Evolutionary conservation across 176 grass and related monocot species (phyloP).

Genomic region (Ensete glaucum): DNA sequence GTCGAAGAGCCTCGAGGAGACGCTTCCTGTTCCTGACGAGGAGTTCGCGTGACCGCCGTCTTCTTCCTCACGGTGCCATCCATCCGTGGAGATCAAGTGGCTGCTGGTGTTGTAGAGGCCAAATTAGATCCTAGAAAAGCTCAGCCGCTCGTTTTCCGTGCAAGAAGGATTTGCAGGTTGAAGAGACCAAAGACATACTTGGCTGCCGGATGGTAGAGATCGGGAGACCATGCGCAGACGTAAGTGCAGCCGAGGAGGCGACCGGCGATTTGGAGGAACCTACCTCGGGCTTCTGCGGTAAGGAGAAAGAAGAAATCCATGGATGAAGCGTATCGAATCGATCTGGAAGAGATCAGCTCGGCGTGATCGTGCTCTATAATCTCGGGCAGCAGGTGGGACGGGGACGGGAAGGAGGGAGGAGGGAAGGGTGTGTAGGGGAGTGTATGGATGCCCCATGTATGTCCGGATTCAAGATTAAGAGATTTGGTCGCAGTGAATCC

Average conservation of each 20-base stretch:
- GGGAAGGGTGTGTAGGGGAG: too few species aligned
- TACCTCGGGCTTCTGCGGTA: neutral
- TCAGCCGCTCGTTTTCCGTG: too few species aligned
- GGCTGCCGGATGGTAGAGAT: neutral
- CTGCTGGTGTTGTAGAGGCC: neutral
- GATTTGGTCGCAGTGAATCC: too few species aligned
- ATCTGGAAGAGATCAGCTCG: too few species aligned
- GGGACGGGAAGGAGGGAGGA: too few species aligned
- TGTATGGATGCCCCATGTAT: too few species aligned
- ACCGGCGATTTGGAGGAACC: neutral
- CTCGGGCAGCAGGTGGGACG: too few species aligned
- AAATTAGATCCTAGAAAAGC: too few species aligned
- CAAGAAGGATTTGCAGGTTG: too few species aligned
- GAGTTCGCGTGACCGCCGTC: neutral
- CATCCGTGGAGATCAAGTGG: neutral
- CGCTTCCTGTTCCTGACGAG: neutral
- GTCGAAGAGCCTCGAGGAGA: slow-evolving; percentile 6
- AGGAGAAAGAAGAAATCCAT: slow-evolving; percentile 18
- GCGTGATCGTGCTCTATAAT: too few species aligned
- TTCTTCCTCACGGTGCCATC: slow-evolving; percentile 9
- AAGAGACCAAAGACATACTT: neutral
- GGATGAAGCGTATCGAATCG: too few species aligned
- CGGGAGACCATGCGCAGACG: slow-evolving; percentile 9
- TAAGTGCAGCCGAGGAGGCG: slow-evolving; percentile 7
- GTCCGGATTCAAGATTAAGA: too few species aligned